A percentile compares a stretch with the other conserved stretches of the same genome.
Evolutionary conservation across 2,329 filamentous ascomycete genomes (phyloP).

Genomic region (Amylocarpus encephaloides): DNA sequence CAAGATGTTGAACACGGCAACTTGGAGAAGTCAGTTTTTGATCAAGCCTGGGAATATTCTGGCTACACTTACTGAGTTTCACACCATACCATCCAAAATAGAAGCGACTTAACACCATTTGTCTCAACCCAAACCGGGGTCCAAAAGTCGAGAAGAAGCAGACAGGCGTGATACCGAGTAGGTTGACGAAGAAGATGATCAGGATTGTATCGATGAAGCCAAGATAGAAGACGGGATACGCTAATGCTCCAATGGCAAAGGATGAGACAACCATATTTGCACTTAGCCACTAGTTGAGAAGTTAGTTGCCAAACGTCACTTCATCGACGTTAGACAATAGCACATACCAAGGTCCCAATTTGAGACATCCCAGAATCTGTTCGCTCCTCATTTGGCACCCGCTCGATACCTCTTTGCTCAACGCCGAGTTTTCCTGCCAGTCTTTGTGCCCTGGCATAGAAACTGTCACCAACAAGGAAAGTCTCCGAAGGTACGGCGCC

Average conservation of each 20-base stretch:
- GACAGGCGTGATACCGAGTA: constrained; percentile 65
- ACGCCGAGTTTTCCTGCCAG: constrained; percentile 60
- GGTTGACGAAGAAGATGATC: constrained; percentile 67
- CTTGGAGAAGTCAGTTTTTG: constrained; percentile 29
- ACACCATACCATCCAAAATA: constrained; percentile 69
- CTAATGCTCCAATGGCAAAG: constrained; percentile 69
- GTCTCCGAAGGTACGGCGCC: constrained; percentile 48
- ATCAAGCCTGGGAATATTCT: not conserved
- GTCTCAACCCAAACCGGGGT: constrained; percentile 65
- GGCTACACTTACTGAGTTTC: constrained; percentile 53
- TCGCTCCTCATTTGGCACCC: constrained; percentile 64
- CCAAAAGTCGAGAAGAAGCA: constrained; percentile 75
- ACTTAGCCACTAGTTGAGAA: constrained; percentile 57
- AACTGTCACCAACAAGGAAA: constrained; percentile 49
- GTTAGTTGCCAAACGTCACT: constrained; percentile 3
- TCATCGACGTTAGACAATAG: not conserved
- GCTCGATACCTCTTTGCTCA: constrained; percentile 70
- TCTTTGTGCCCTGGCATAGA: constrained; percentile 54
- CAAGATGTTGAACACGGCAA: constrained; percentile 64
- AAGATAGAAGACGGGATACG: constrained; percentile 59
- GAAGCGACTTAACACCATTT: constrained; percentile 75
- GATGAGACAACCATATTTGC: constrained; percentile 73
- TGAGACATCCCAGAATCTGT: constrained; percentile 59
- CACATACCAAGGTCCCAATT: constrained; percentile 63
- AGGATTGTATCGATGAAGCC: constrained; percentile 69